Base-by-base conservation (phyloP, 2,329 filamentous ascomycete species). In the Bertia moriformis region DNA sequence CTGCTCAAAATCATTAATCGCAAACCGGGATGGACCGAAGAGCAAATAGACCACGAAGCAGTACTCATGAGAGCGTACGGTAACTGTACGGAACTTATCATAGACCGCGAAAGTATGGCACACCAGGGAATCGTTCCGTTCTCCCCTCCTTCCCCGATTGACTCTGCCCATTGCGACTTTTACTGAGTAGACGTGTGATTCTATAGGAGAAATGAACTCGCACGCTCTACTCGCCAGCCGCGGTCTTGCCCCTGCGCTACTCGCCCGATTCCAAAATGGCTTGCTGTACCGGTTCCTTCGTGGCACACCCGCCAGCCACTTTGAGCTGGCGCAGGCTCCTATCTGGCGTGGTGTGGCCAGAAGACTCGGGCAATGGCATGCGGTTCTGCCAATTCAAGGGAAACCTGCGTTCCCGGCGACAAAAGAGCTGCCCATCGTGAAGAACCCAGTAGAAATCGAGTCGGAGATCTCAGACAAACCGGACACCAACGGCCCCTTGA, bases 261-360 rank as follows among this genome's bases (percentile, higher is more conserved):
- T 96, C 42, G 91, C 88, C 40, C 82, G 88, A 47, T 98, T 98
- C 67, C 71, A 87, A 51, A 98, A 98, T 56, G 91, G 91, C 48
- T 84, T 98, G 63, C 72, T 98, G 52, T 98, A 98, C 66, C 78
- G 83, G 49, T 98, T 82, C 62, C 82, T 96, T 47, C 74, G 75
- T 44, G 91, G 91, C 39, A 74, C 71, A 45, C 82, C 84, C 40
- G 88, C 87, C 50, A 73, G 78, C 39, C 83, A 89, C 37, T 71
- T 79, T 49, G 88, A 96, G 56, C 66, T 98, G 45, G 74, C 83
- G 41, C 72, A 73, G 46, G 75, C 83, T 35, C 66, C 73, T 19
- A 73, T 95, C 52, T 91, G 86, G 68, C 73, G 73, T 33, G 88
- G 84, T 41, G 82, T 96, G 45, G 91, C 91, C 19, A 74, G 74